A percentile compares a stretch with the other conserved stretches of the same genome.
Conservation (phyloP, 192 early-diverging fungal genomes). For the Thamnidium elegans region DNA sequence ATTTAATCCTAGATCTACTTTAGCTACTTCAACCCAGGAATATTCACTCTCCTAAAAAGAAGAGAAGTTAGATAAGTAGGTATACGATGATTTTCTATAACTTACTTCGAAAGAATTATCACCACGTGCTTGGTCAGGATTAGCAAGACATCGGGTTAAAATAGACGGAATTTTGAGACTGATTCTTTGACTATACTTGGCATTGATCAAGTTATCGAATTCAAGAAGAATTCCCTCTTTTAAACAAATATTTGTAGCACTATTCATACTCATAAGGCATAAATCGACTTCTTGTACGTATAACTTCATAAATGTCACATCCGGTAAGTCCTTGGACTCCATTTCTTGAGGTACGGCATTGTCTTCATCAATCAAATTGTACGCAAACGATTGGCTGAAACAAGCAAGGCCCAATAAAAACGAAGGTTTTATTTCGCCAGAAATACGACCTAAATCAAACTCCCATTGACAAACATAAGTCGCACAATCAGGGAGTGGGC, state of each 20-base stretch:
- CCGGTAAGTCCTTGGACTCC: constrained; percentile 39
- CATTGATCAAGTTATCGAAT: constrained; percentile 62
- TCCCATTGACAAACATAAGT: constrained; percentile 73
- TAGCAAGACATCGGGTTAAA: constrained; percentile 49
- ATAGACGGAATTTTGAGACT: constrained; percentile 59
- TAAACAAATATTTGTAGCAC: constrained; percentile 49
- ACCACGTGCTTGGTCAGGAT: constrained; percentile 19
- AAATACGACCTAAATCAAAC: constrained; percentile 56
- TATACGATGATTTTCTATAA: neutral
- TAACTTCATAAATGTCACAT: constrained; percentile 61
- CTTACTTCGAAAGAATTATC: neutral
- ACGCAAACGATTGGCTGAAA: constrained; percentile 57
- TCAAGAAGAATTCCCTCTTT: constrained; percentile 61
- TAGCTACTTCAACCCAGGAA: constrained; percentile 70
- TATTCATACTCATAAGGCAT: constrained; percentile 53
- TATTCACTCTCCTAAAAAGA: constrained; percentile 16
- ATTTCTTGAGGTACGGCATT: constrained; percentile 56
- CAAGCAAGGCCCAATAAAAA: constrained; percentile 52
- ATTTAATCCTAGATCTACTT: constrained; percentile 51
- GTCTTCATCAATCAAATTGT: constrained; percentile 66
- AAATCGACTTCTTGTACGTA: constrained; percentile 55
- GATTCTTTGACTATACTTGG: constrained; percentile 50
- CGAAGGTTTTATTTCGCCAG: constrained; percentile 62
- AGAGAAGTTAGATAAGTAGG: neutral
- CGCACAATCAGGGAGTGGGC: constrained; percentile 58